phyloP scores from a whole-genome alignment of 441 rosid species.

The Jatropha podagrica region DNA sequence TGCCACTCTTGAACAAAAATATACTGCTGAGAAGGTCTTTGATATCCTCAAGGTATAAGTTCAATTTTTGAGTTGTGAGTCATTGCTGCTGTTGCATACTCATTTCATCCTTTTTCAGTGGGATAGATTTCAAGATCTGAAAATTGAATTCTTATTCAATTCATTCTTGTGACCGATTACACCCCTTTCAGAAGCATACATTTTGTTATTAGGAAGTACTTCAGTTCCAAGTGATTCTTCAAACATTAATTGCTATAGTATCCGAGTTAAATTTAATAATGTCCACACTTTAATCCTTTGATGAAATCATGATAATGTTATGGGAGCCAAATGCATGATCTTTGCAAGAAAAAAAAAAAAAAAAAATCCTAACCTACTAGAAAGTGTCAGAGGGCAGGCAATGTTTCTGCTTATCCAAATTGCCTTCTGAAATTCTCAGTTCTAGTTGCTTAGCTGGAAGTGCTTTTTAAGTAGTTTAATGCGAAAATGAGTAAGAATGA shows the following conservation, averaged over 20 bases:
- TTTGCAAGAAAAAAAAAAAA: background rate
- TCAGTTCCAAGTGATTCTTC: background rate
- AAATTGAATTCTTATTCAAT: background rate
- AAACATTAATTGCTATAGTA: background rate
- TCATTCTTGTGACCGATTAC: background rate
- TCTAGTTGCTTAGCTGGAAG: background rate
- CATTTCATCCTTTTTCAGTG: background rate
- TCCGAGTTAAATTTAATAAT: background rate
- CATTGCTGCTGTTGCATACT: background rate
- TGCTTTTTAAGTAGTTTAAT: background rate
- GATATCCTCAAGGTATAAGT: constrained; percentile 81
- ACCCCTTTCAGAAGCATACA: background rate
- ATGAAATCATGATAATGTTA: background rate
- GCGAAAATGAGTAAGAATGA: background rate
- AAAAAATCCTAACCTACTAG: background rate
- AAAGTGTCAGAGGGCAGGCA: background rate
- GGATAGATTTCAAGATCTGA: background rate
- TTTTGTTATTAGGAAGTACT: background rate
- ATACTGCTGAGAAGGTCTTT: constrained; percentile 92
- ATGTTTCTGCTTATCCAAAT: background rate
- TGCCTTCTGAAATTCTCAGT: background rate
- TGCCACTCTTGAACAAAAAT: constrained; percentile 85
- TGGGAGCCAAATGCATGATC: background rate
- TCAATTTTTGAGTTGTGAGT: background rate
- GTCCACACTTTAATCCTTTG: background rate